A percentile compares a stretch with the other conserved stretches of the same genome.
Conservation (phyloP, 441 rosid species). For the Jatropha podagrica region DNA sequence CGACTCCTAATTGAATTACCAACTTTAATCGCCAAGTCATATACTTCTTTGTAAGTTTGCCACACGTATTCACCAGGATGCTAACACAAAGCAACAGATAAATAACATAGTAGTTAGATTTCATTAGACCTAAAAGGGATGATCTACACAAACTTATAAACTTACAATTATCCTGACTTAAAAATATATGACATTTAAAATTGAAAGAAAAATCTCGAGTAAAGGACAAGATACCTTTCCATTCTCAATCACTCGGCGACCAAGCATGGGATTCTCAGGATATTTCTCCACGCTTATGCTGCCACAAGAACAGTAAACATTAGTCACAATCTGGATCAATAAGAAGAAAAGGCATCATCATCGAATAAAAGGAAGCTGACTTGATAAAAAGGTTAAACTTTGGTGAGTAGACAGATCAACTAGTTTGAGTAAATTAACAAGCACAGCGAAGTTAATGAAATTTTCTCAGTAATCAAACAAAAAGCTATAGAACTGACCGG, state of each 20-base stretch:
- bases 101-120: neutral
- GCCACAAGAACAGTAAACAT: constrained; percentile 13
- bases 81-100: constrained; percentile 10
- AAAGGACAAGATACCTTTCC: constrained; percentile 45
- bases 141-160: neutral
- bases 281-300: constrained; percentile 76
- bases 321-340: constrained; percentile 5
- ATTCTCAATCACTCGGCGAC: constrained; percentile 63
- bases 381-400: neutral
- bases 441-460: neutral
- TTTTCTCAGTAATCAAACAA: constrained; percentile 26
- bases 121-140: neutral
- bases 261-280: constrained; percentile 85
- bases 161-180: no score
- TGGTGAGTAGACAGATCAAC: neutral
- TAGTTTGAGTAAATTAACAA: neutral
- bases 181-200: neutral
- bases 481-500: constrained; percentile 38
- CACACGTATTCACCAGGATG: constrained; percentile 85
- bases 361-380: no score
- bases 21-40: constrained; percentile 66
- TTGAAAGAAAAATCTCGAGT: neutral
- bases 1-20: constrained; percentile 82
- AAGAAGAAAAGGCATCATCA: neutral
- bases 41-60: constrained; percentile 79